Conservation (phyloP, 2,329 filamentous ascomycete genomes). For the Talaromyces albobiverticillius region DNA sequence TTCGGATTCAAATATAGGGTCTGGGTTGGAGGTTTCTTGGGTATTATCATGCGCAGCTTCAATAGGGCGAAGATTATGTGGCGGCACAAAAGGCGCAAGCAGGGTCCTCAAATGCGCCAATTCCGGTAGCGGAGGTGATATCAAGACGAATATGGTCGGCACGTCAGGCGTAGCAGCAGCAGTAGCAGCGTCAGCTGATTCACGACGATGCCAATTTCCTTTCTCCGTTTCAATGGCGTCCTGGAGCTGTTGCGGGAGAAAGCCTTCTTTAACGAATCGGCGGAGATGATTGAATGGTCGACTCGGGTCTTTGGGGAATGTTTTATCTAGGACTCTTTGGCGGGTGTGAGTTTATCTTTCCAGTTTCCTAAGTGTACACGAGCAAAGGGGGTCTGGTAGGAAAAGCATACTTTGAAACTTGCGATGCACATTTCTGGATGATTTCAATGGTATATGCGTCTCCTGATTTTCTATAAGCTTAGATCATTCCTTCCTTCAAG, state of each 20-base stretch:
- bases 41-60: not conserved
- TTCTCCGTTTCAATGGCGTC: not conserved
- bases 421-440: constrained; percentile 42
- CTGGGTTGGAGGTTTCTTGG: too few species aligned
- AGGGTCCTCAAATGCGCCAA: constrained; percentile 30
- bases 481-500: not conserved
- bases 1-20: too few species aligned
- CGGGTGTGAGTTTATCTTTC: not conserved
- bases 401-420: constrained; percentile 39
- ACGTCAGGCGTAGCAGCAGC: constrained; percentile 6
- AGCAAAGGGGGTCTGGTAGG: too few species aligned
- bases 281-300: constrained; percentile 37
- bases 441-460: constrained; percentile 45
- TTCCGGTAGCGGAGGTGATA: constrained; percentile 40
- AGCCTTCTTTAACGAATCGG: constrained; percentile 37
- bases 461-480: constrained; percentile 23
- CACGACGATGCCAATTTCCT: not conserved
- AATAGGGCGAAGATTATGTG: constrained; percentile 10
- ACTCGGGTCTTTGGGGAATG: constrained; percentile 32
- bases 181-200: too few species aligned
- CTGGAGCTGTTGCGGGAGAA: constrained; percentile 30
- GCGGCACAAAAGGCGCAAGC: constrained; percentile 36
- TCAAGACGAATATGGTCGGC: constrained; percentile 40
- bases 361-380: too few species aligned
- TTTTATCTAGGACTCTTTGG: constrained; percentile 37